Evolutionary conservation across 805 yeast species (phyloP).

Genomic region (Monosporozyma unispora): DNA sequence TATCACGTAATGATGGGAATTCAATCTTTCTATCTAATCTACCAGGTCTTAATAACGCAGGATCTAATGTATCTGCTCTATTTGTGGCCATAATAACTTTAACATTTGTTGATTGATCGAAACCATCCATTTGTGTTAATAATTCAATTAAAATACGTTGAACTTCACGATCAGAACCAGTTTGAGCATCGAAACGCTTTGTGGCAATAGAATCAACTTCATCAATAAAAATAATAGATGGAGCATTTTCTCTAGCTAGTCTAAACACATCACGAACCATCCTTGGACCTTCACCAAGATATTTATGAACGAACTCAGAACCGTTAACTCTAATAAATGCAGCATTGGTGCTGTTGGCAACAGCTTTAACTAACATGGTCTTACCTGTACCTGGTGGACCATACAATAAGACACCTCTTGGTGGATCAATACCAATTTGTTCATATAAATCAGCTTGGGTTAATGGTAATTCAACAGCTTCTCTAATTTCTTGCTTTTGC

Average conservation of each 20-base stretch:
- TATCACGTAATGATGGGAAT: conserved; percentile 90
- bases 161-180: conserved; percentile 99
- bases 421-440: conserved; percentile 98
- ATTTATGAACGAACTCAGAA: conserved; percentile 96
- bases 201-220: conserved; percentile 99
- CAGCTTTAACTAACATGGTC: conserved; percentile 98
- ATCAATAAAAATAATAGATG: conserved; percentile 93
- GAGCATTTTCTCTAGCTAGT: conserved; percentile 94
- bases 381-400: conserved; percentile 99
- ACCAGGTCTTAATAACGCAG: conserved; percentile 96
- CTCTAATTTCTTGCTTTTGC: conserved; percentile 98
- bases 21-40: conserved; percentile 97
- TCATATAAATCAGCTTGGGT: conserved; percentile 92
- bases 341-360: conserved; percentile 93
- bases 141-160: conserved; percentile 94
- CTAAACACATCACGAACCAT: conserved; percentile 98
- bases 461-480: conserved; percentile 94
- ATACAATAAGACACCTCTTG: conserved; percentile 91
- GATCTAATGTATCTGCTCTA: conserved; percentile 98
- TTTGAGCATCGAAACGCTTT: conserved; percentile 97
- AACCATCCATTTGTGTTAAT: conserved; percentile 98
- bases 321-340: conserved; percentile 95
- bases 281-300: conserved; percentile 98
- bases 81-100: conserved; percentile 99
- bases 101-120: conserved; percentile 89